A percentile compares a stretch with the other conserved stretches of the same genome.
Evolutionary conservation across 2,329 filamentous ascomycete genomes (phyloP).

Genomic region (Graphiopsis chlorocephala): DNA sequence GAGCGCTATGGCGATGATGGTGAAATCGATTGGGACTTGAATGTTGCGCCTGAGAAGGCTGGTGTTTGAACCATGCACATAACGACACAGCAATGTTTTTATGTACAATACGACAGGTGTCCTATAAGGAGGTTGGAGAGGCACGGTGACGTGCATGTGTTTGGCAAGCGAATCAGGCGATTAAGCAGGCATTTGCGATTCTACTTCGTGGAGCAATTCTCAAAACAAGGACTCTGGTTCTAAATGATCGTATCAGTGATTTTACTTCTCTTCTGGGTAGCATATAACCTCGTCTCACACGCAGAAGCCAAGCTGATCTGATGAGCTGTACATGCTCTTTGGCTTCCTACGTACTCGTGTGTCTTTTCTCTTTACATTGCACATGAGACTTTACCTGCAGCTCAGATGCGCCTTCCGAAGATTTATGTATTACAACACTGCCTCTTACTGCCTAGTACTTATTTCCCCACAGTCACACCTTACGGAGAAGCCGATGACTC

Average conservation of each 20-base stretch:
- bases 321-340: background rate
- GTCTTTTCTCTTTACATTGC: too few species aligned
- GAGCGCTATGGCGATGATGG: slow-evolving; percentile 74
- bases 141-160: background rate
- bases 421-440: too few species aligned
- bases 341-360: background rate
- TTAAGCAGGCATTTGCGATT: background rate
- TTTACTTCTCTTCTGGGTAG: background rate
- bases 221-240: background rate
- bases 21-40: slow-evolving; percentile 79
- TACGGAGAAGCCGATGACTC: background rate
- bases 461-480: background rate
- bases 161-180: background rate
- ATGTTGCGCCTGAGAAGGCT: slow-evolving; percentile 44
- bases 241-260: background rate
- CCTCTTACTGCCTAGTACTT: background rate
- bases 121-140: background rate
- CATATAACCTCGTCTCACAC: background rate
- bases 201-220: background rate
- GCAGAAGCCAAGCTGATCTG: background rate
- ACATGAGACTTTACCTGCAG: too few species aligned
- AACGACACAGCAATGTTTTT: background rate
- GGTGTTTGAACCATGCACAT: slow-evolving; percentile 30
- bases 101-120: background rate
- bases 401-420: too few species aligned